phyloP scores from a whole-genome alignment of 2,329 filamentous ascomycete species.

The Penicillium sp. region DNA sequence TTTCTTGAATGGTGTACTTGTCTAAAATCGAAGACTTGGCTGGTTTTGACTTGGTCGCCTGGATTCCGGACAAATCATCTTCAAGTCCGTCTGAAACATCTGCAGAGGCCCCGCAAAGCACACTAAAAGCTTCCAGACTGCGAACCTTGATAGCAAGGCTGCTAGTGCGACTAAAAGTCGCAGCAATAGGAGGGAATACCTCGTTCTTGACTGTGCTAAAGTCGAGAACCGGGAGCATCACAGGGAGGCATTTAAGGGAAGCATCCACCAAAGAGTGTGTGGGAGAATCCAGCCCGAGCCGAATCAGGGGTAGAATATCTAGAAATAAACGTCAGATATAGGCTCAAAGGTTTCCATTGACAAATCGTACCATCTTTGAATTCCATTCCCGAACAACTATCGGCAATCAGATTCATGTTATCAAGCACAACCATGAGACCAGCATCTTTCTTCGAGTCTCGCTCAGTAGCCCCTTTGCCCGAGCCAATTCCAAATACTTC shows the following conservation, averaged over 20 bases:
- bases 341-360: slow-evolving; percentile 4
- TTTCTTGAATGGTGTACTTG: slow-evolving; percentile 98
- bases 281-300: slow-evolving; percentile 79
- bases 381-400: slow-evolving; percentile 83
- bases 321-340: slow-evolving; percentile 22
- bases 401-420: slow-evolving; percentile 71
- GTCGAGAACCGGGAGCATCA: slow-evolving; percentile 83
- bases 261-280: slow-evolving; percentile 89
- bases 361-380: slow-evolving; percentile 78
- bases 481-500: slow-evolving; percentile 71
- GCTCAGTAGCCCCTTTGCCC: slow-evolving; percentile 58
- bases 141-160: slow-evolving; percentile 94
- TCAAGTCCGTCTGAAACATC: slow-evolving; percentile 48
- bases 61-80: slow-evolving; percentile 71
- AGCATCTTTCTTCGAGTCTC: slow-evolving; percentile 80
- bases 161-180: slow-evolving; percentile 88
- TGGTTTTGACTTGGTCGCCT: slow-evolving; percentile 55
- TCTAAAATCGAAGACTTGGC: slow-evolving; percentile 78
- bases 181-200: slow-evolving; percentile 86
- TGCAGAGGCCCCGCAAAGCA: slow-evolving; percentile 76
- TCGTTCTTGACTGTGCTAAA: slow-evolving; percentile 98
- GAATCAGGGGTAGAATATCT: slow-evolving; percentile 86
- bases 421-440: slow-evolving; percentile 90
- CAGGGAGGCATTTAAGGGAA: slow-evolving; percentile 72
- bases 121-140: slow-evolving; percentile 83